These are phyloP conservation scores for Rachicladosporium sp. DNA, from an alignment of 2,329 filamentous ascomycete species.

Conservation along the genomic window DNA sequence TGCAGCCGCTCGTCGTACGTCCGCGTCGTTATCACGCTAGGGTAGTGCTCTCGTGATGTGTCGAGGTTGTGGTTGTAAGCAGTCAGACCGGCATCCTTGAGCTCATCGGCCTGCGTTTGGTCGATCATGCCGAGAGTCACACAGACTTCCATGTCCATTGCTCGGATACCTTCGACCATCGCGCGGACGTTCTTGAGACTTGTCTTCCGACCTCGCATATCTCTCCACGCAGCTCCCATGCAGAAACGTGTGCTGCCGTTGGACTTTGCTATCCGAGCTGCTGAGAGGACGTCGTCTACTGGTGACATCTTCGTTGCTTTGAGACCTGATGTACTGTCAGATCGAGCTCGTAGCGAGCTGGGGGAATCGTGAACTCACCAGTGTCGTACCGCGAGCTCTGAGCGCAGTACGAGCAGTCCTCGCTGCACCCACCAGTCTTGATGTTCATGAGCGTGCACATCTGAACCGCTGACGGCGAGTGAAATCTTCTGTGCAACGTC, in stretches of 20 bases:
- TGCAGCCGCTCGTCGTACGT: slow-evolving; percentile 76
- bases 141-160: slow-evolving; percentile 78
- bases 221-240: slow-evolving; percentile 88
- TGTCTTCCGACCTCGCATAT: slow-evolving; percentile 84
- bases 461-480: slow-evolving; percentile 71
- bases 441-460: slow-evolving; percentile 96
- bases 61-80: slow-evolving; percentile 94
- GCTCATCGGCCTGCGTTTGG: slow-evolving; percentile 49
- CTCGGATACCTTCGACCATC: slow-evolving; percentile 73
- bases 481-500: slow-evolving; percentile 70
- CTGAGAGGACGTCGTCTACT: slow-evolving; percentile 69
- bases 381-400: slow-evolving; percentile 73
- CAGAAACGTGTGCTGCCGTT: slow-evolving; percentile 88
- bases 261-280: slow-evolving; percentile 62
- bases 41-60: slow-evolving; percentile 80
- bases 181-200: slow-evolving; percentile 70
- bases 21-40: slow-evolving; percentile 71
- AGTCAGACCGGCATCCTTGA: slow-evolving; percentile 73
- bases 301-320: slow-evolving; percentile 67
- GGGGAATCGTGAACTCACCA: slow-evolving; percentile 20
- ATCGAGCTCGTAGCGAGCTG: no score
- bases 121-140: slow-evolving; percentile 95
- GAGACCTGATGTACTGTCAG: slow-evolving; percentile 33
- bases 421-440: slow-evolving; percentile 83
- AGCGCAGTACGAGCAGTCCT: slow-evolving; percentile 88